Evolutionary conservation across 768 basidiomycete species (phyloP).

Genomic region (Pulveroboletus sp.): DNA sequence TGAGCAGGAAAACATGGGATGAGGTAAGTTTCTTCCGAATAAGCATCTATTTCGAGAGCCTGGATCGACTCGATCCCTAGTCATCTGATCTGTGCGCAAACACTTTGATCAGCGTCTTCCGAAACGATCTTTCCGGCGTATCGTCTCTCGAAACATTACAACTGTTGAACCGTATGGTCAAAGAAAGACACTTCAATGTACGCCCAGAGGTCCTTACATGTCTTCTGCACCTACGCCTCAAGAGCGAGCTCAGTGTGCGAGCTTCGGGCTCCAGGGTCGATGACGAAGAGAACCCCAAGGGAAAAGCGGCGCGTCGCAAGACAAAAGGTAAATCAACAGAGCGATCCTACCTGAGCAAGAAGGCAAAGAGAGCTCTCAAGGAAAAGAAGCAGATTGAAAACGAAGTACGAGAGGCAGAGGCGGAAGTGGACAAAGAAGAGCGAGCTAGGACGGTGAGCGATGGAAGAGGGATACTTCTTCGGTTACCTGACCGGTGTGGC

Average conservation of each 20-base stretch:
- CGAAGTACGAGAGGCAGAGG: conserved; percentile 92
- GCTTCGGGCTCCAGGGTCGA: conserved; percentile 68
- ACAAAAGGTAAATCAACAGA: conserved; percentile 55
- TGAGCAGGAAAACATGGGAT: conserved; percentile 89
- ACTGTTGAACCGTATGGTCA: conserved; percentile 91
- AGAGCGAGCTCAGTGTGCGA: conserved; percentile 77
- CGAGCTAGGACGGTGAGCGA: conserved; percentile 68
- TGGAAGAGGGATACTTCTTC: conserved; percentile 7
- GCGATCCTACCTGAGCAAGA: conserved; percentile 85
- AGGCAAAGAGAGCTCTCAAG: conserved; percentile 76
- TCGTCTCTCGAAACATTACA: conserved; percentile 87
- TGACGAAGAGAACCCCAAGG: conserved; percentile 44
- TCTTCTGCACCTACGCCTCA: conserved; percentile 79
- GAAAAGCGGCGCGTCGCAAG: conserved; percentile 35
- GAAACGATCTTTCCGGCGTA: conserved; percentile 71
- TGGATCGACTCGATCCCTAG: conserved; percentile 38
- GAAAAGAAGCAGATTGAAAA: conserved; percentile 87
- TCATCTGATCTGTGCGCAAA: conserved; percentile 81
- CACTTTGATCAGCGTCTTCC: conserved; percentile 78
- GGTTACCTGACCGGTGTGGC: conserved; percentile 19
- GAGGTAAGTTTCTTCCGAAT: conserved; percentile 46
- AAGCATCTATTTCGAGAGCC: conserved; percentile 2
- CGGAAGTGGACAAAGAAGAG: conserved; percentile 90
- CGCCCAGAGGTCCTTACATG: conserved; percentile 85
- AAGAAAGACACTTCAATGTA: conserved; percentile 85